A percentile compares a stretch with the other conserved stretches of the same genome.
Conservation (phyloP, 306 rosid genomes). For the Sindora glabra region DNA sequence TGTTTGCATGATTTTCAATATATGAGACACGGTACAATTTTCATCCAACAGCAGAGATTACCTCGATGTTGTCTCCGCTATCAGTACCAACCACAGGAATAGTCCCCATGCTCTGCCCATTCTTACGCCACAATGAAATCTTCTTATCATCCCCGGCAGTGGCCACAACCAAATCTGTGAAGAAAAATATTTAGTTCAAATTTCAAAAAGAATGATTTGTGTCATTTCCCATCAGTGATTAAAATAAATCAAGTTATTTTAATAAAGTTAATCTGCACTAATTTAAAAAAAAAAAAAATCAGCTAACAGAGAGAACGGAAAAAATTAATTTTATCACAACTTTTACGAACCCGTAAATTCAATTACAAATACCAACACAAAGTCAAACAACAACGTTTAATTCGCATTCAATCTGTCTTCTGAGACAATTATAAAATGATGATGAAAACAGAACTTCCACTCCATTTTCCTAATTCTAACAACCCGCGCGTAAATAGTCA, state of each 20-base stretch:
- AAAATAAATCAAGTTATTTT: no score
- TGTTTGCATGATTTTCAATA: no score
- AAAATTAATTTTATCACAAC: not conserved
- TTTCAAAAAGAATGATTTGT: not conserved
- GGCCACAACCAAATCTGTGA: constrained; percentile 87
- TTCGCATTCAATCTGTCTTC: not conserved
- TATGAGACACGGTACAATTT: no score
- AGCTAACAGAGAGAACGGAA: no score
- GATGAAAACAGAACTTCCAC: no score
- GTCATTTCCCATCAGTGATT: no score
- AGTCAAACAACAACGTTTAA: no score
- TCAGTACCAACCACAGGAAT: constrained; percentile 79
- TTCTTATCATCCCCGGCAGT: constrained; percentile 96
- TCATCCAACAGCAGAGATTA: constrained; percentile 15
- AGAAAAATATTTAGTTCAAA: constrained; percentile 11
- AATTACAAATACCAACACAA: no score
- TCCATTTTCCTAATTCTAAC: not conserved
- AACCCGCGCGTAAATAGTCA: not conserved
- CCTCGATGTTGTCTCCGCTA: constrained; percentile 78
- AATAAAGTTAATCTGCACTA: no score
- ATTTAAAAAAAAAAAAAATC: no score
- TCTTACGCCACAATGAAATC: constrained; percentile 86
- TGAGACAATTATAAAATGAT: not conserved
- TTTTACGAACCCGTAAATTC: no score
- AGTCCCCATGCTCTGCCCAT: constrained; percentile 94